Conservation (phyloP, 208 protist species). For the Crithidia thermophila region DNA sequence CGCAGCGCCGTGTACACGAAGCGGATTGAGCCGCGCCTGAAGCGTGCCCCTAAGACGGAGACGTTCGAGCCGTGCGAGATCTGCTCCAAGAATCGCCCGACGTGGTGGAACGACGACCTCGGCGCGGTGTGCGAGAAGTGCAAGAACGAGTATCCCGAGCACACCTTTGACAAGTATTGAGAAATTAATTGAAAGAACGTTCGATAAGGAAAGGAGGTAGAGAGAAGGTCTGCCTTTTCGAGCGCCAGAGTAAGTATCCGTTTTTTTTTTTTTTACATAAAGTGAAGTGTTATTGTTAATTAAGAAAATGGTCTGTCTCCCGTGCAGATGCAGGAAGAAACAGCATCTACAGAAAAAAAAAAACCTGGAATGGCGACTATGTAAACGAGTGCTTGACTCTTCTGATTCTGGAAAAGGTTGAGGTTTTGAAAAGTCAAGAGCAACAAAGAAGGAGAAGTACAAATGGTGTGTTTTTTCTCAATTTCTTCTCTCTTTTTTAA, state of each 20-base stretch:
- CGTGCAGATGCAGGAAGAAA: no score
- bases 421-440: no score
- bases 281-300: no score
- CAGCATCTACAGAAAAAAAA: no score
- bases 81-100: conserved; percentile 69
- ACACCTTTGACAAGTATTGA: conserved; percentile 67
- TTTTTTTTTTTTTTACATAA: conserved; percentile 6
- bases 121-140: conserved; percentile 74
- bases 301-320: no score
- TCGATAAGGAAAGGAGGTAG: background rate
- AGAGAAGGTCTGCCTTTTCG: no score
- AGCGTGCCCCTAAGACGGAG: conserved; percentile 75
- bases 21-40: conserved; percentile 74
- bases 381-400: no score
- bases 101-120: conserved; percentile 79
- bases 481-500: no score
- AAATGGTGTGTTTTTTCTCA: no score
- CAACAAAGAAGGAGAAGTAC: no score
- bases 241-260: no score
- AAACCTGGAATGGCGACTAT: background rate
- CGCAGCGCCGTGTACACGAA: conserved; percentile 72
- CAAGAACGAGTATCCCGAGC: conserved; percentile 46
- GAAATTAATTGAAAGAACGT: background rate
- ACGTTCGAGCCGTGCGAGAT: conserved; percentile 85
- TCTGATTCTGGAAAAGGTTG: no score